phyloP scores from a whole-genome alignment of 2,329 filamentous ascomycete genomes.

The Pochonia chlamydosporia region DNA sequence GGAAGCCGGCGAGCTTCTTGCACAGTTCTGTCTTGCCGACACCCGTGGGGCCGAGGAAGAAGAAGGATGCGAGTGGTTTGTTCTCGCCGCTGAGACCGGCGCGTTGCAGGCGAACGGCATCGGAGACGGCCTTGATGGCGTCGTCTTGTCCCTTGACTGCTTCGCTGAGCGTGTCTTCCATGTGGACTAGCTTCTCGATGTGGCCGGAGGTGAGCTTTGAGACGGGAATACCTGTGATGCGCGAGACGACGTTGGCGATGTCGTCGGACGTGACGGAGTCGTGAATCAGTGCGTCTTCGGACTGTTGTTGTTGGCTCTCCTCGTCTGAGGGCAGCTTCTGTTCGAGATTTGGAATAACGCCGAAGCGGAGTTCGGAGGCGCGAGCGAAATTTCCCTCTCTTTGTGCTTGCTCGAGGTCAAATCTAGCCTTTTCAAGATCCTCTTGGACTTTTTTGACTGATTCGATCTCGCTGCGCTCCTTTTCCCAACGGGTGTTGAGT shows the following conservation, averaged over 20 bases:
- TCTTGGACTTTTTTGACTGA: conserved; percentile 81
- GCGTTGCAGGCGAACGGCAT: conserved; percentile 89
- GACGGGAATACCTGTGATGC: conserved; percentile 88
- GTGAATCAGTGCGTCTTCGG: conserved; percentile 64
- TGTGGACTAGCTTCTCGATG: conserved; percentile 88
- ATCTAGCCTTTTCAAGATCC: conserved; percentile 77
- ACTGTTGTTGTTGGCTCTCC: conserved; percentile 29
- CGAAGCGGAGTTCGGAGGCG: conserved; percentile 87
- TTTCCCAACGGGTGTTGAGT: conserved; percentile 82
- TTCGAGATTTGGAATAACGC: conserved; percentile 77
- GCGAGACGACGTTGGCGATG: conserved; percentile 85
- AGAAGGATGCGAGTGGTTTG: conserved; percentile 86
- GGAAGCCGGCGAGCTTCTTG: conserved; percentile 88
- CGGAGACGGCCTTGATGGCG: conserved; percentile 81
- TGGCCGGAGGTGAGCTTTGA: conserved; percentile 90
- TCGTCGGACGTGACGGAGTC: conserved; percentile 95
- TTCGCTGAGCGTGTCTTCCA: conserved; percentile 84
- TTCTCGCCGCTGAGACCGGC: conserved; percentile 90
- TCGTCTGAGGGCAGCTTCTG: conserved; percentile 73
- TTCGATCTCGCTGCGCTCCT: conserved; percentile 80
- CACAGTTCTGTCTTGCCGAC: conserved; percentile 97
- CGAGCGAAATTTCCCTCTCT: conserved; percentile 81
- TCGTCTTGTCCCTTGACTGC: conserved; percentile 91
- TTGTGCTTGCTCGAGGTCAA: conserved; percentile 84
- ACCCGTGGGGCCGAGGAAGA: conserved; percentile 95